These are phyloP conservation scores for Fistulifera pelliculosa DNA, from an alignment of 108 stramenopile species.

Conservation along the genomic window DNA sequence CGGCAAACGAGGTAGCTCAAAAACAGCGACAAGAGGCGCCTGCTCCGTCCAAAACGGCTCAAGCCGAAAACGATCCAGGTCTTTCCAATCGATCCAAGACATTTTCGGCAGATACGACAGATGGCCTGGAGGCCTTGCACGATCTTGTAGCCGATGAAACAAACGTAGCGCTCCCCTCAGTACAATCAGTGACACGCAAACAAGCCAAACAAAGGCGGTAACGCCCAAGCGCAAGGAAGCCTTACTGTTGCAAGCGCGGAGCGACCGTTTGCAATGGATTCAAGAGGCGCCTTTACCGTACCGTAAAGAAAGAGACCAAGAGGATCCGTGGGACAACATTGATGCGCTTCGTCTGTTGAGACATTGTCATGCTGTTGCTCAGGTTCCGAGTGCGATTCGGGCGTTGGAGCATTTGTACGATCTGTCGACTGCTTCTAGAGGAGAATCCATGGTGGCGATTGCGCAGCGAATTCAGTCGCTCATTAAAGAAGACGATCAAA, in stretches of 20 bases:
- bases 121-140: too few species aligned
- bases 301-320: slow-evolving; percentile 10
- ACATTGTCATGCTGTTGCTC: slow-evolving; percentile 6
- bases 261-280: slow-evolving; percentile 57
- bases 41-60: too few species aligned
- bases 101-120: too few species aligned
- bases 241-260: slow-evolving; percentile 54
- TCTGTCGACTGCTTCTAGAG: neutral
- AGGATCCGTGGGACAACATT: slow-evolving; percentile 11
- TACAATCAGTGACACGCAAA: too few species aligned
- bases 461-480: neutral
- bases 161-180: too few species aligned
- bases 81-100: too few species aligned
- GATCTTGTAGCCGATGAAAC: too few species aligned
- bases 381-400: slow-evolving; percentile 15
- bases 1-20: too few species aligned
- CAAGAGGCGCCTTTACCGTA: slow-evolving; percentile 28
- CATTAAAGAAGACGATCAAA: slow-evolving; percentile 2
- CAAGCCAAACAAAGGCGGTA: slow-evolving; percentile 21
- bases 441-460: neutral
- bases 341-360: slow-evolving; percentile 12
- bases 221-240: slow-evolving; percentile 52
- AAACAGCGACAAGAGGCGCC: too few species aligned
- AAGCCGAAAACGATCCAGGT: too few species aligned
- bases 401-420: slow-evolving; percentile 29